phyloP scores from a whole-genome alignment of 2,329 filamentous ascomycete species.

The Fusarium lyarnte region DNA sequence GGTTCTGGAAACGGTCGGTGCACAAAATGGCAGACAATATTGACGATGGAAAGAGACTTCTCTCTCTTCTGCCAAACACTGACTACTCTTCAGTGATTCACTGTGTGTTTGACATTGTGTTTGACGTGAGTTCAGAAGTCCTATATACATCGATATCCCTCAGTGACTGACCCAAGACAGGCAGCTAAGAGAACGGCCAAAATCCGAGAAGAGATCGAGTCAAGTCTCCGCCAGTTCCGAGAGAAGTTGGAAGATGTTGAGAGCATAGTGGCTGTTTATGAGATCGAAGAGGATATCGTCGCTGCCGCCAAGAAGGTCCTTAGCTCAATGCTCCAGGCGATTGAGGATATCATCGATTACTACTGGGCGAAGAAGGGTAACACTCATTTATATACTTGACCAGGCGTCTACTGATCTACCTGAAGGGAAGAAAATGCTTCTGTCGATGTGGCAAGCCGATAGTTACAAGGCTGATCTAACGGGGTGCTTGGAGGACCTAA shows the following conservation, averaged over 20 bases:
- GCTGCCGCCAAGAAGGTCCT: neutral
- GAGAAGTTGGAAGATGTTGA: neutral
- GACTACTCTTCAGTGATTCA: neutral
- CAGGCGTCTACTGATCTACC: accelerated
- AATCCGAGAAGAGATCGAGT: neutral
- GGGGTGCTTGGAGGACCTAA: neutral
- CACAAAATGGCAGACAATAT: neutral
- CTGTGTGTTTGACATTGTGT: neutral
- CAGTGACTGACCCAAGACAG: neutral
- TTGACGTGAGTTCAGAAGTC: neutral
- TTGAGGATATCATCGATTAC: neutral
- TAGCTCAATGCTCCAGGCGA: neutral
- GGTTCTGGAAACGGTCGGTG: neutral
- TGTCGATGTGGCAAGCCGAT: neutral
- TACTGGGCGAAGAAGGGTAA: neutral
- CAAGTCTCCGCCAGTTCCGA: neutral
- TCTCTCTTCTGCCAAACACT: neutral
- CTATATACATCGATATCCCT: accelerated
- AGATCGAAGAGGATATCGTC: neutral
- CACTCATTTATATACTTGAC: accelerated
- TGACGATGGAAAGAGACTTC: neutral
- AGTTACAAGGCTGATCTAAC: neutral
- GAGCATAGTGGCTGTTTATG: neutral
- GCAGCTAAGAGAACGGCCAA: neutral
- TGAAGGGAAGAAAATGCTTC: neutral